phyloP scores from a whole-genome alignment of 75 land plant genomes.

The Selaginella moellendorffii region DNA sequence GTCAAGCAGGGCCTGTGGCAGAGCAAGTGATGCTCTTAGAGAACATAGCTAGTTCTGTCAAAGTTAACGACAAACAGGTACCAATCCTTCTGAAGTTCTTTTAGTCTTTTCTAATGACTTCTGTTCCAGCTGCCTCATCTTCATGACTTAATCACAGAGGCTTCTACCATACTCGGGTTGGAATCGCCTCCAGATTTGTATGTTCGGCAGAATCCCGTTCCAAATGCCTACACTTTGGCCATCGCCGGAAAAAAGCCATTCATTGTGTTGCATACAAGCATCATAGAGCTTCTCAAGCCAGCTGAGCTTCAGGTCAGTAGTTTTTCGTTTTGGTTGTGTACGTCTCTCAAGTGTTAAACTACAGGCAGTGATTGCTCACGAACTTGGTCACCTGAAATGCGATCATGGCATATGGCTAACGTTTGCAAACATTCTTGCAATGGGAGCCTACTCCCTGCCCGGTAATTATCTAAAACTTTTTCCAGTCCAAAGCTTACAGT shows the following conservation, averaged over 20 bases:
- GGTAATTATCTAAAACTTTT: slow-evolving; percentile 23
- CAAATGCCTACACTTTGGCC: slow-evolving; percentile 85
- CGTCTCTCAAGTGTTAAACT: too few species aligned
- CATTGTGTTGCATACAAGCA: slow-evolving; percentile 72
- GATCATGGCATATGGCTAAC: slow-evolving; percentile 94
- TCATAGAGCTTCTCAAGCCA: slow-evolving; percentile 65
- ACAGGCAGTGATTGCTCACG: slow-evolving; percentile 93
- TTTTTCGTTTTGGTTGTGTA: slow-evolving; percentile 3
- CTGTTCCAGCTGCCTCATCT: slow-evolving; percentile 52
- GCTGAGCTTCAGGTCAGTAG: slow-evolving; percentile 66
- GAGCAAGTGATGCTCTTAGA: slow-evolving; percentile 88
- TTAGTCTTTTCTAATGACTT: too few species aligned
- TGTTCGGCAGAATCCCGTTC: slow-evolving; percentile 66
- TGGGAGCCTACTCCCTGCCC: slow-evolving; percentile 67
- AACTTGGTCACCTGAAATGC: slow-evolving; percentile 81
- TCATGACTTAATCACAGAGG: slow-evolving; percentile 49
- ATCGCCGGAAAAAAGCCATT: slow-evolving; percentile 75
- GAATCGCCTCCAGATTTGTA: slow-evolving; percentile 61
- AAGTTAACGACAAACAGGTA: slow-evolving; percentile 74
- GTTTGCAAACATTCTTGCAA: slow-evolving; percentile 63
- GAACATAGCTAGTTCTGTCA: slow-evolving; percentile 73
- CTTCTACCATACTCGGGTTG: slow-evolving; percentile 45
- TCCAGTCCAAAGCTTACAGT: neutral
- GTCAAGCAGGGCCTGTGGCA: slow-evolving; percentile 51
- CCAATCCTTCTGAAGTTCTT: neutral